A percentile compares a stretch with the other conserved stretches of the same genome.
Conservation (phyloP, 495 filamentous ascomycete genomes). For the Penicillium steckii region DNA sequence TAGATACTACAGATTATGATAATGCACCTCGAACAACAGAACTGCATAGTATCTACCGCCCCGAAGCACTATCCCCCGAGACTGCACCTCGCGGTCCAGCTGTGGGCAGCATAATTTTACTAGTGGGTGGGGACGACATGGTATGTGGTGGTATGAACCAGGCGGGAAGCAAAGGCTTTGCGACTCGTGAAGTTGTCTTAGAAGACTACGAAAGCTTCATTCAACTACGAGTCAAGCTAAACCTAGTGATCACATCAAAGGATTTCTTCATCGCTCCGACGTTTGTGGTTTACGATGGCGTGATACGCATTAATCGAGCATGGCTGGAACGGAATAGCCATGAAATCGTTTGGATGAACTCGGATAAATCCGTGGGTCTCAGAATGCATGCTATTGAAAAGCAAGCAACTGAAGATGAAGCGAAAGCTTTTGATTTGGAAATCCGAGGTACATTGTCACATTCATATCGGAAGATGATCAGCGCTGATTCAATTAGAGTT, state of each 20-base stretch:
- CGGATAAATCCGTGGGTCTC: neutral
- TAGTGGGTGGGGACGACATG: neutral
- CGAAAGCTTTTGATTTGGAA: neutral
- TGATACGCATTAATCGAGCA: neutral
- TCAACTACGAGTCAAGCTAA: slow-evolving; percentile 2
- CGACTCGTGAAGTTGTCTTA: neutral
- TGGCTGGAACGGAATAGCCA: neutral
- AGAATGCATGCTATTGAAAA: neutral
- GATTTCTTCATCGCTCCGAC: neutral
- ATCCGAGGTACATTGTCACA: neutral
- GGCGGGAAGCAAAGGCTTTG: neutral
- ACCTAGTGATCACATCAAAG: neutral
- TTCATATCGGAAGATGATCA: neutral
- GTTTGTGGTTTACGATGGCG: neutral
- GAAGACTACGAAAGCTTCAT: slow-evolving; percentile 4
- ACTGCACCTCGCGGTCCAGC: neutral
- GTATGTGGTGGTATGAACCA: neutral
- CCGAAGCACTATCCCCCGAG: neutral
- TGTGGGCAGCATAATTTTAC: neutral
- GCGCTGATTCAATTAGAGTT: neutral
- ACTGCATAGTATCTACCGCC: neutral
- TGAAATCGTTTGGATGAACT: slow-evolving; percentile 1
- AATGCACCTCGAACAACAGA: neutral
- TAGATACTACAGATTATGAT: neutral
- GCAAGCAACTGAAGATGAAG: neutral